Base-by-base conservation (phyloP, 768 basidiomycete species). In the Dacryopinax spathularia region DNA sequence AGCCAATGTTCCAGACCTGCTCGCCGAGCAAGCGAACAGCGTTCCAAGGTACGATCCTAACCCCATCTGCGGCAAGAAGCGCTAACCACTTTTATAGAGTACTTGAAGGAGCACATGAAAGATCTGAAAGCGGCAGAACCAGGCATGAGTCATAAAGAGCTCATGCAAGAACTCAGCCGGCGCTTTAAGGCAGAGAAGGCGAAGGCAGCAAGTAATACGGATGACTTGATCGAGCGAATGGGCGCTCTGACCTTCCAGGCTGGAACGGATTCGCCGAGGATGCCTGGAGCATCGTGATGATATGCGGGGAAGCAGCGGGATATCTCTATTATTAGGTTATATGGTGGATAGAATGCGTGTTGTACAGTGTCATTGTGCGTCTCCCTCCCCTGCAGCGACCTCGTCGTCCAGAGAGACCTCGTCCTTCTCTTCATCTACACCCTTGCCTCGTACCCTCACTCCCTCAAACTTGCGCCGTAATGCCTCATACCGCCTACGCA, bases 391-490 rank as follows among this genome's bases (percentile, higher is more conserved):
- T 5, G 39, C 22, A 18, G 16, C 22, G 18, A 15, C 18, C 13
- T 56, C 48, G 2, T 56, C 48, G 31, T 56, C 48, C 48, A 56
- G 20, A 3, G 29, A 27, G 48, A 56, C 5, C 13, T 18, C 25
- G 6, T 56, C 48, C 25, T 56, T 34, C 39, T 64, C 68, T 66
- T 44, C 34, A 64, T 64, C 64, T 61, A 71, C 67, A 63, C 65
- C 63, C 25, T 65, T 66, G 43, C 67, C 64, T 65, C 72, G 70
- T 1, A 75, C 72, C 48, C 77, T 76, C 62, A 89, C 72, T 0
- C 93, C 93, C 7, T 89, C 86, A 71, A 94, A 91, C 72, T 88
- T 93, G 34, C 82, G 82, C 65, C 88, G 77, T 65, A 97, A 75
- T 16, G 81, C 78, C 71, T 91, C 86, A 70, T 97, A 99, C 74